phyloP scores from a whole-genome alignment of 2,329 filamentous ascomycete species.

The Aspergillus sp. region DNA sequence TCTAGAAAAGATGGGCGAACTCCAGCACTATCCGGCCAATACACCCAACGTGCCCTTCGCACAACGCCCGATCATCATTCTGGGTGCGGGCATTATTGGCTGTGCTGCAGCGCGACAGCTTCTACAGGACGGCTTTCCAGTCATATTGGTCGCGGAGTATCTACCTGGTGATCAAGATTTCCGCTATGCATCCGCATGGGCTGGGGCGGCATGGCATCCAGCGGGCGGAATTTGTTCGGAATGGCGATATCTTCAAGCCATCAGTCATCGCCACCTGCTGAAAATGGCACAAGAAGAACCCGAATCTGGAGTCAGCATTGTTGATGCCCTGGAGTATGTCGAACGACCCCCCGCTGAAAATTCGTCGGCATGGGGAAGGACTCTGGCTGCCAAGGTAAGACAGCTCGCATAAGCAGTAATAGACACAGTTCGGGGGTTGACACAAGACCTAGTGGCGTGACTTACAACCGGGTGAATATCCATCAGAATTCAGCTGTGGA shows the following conservation, averaged over 20 bases:
- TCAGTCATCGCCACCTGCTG: conserved; percentile 37
- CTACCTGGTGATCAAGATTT: conserved; percentile 41
- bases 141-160: conserved; percentile 39
- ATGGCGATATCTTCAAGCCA: conserved; percentile 38
- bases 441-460: conserved; percentile 34
- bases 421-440: background rate
- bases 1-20: conserved; percentile 24
- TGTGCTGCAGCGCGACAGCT: conserved; percentile 40
- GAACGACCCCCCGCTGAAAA: conserved; percentile 35
- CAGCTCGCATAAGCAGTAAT: background rate
- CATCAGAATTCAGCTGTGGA: conserved; percentile 34
- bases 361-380: conserved; percentile 39
- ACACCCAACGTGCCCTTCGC: conserved; percentile 28
- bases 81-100: conserved; percentile 45
- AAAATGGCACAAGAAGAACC: conserved; percentile 39
- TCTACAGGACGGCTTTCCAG: conserved; percentile 37
- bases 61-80: conserved; percentile 38
- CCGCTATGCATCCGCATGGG: conserved; percentile 43
- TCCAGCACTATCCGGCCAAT: conserved; percentile 23
- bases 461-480: conserved; percentile 33
- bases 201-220: conserved; percentile 43
- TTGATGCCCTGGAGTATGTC: conserved; percentile 38
- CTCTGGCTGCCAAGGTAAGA: conserved; percentile 37
- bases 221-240: conserved; percentile 38
- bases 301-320: conserved; percentile 37